Conservation (phyloP, 2,329 filamentous ascomycete genomes). For the Chrysoporthe deuterocubensis region DNA sequence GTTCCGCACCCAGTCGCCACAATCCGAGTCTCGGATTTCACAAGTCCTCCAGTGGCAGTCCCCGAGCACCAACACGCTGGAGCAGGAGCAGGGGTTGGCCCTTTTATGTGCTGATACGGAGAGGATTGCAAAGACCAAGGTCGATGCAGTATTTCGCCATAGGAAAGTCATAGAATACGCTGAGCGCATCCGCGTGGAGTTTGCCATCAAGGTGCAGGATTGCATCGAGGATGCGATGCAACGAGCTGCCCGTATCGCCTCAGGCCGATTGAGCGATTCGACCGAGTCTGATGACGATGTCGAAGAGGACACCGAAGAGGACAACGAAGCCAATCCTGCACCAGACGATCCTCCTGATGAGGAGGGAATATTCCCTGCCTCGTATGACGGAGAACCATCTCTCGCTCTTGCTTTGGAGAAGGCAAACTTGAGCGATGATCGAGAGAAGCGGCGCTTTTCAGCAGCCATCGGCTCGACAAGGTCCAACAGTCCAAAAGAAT, state of each 20-base stretch:
- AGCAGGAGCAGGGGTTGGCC: conserved; percentile 90
- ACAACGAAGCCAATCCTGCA: conserved; percentile 43
- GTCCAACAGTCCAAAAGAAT: conserved; percentile 89
- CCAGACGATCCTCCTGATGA: conserved; percentile 42
- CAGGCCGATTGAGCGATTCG: conserved; percentile 83
- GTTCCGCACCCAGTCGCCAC: conserved; percentile 89
- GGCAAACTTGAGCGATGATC: conserved; percentile 45
- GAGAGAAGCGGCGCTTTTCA: conserved; percentile 50
- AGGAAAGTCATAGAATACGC: conserved; percentile 93
- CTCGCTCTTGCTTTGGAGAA: conserved; percentile 59
- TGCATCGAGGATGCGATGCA: conserved; percentile 91
- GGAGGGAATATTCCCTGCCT: conserved; percentile 59
- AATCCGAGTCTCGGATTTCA: conserved; percentile 91
- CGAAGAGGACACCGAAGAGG: conserved; percentile 40
- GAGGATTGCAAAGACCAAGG: conserved; percentile 80
- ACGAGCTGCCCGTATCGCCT: conserved; percentile 86
- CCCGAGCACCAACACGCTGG: conserved; percentile 85
- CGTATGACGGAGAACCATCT: conserved; percentile 61
- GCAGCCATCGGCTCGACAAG: conserved; percentile 76
- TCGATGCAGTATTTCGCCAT: conserved; percentile 90
- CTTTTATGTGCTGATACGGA: conserved; percentile 90
- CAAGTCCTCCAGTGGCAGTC: conserved; percentile 98
- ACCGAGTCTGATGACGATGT: conserved; percentile 62
- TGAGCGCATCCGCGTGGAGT: conserved; percentile 92
- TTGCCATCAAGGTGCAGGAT: conserved; percentile 89